Evolutionary conservation across 78 protist genomes (phyloP).

Genomic region (Creolimax fragrantissima): DNA sequence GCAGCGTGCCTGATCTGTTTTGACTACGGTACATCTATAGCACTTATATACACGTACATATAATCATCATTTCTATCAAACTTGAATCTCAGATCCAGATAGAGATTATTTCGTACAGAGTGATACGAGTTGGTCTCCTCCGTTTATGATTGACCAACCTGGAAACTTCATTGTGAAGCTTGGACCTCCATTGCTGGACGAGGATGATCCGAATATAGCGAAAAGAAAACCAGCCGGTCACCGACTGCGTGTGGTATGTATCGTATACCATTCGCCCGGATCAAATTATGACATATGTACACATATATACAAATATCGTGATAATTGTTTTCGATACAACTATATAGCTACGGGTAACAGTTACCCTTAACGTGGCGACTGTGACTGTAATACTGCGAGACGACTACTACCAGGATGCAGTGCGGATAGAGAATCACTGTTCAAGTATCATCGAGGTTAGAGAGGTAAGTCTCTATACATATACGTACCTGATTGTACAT

Average conservation of each 20-base stretch:
- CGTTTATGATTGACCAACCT: background rate
- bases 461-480: background rate
- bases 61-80: no score
- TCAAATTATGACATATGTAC: no score
- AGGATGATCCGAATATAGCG: no score
- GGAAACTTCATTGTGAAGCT: background rate
- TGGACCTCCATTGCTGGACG: background rate
- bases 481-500: background rate
- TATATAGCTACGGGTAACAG: background rate
- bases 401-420: conserved; percentile 5
- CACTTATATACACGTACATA: no score
- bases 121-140: background rate
- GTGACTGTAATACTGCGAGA: background rate
- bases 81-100: no score
- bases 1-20: no score
- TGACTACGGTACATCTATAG: no score
- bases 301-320: background rate
- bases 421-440: background rate
- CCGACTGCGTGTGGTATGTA: no score
- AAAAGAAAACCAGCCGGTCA: no score
- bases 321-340: background rate
- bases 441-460: background rate
- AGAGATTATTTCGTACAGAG: no score
- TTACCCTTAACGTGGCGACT: background rate
- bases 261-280: no score